Evolutionary conservation across 1,284 basidiomycete species (phyloP).

Genomic region (Irpex sp.): DNA sequence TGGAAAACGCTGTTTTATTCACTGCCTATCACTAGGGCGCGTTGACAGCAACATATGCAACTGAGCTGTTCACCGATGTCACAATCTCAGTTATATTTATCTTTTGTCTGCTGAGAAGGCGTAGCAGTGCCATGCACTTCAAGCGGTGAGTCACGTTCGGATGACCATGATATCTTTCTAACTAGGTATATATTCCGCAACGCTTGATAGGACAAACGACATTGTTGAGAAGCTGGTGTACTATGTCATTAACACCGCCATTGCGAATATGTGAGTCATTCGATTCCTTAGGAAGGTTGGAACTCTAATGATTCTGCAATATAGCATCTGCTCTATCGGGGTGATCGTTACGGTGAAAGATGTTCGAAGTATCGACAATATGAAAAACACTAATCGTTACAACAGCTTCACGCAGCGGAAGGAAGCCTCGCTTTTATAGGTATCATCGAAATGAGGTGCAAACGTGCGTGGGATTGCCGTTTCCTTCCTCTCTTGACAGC

Average conservation of each 20-base stretch:
- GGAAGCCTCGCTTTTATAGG: not conserved
- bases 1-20: not conserved
- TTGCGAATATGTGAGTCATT: not conserved
- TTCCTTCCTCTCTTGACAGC: too few species aligned
- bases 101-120: not conserved
- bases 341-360: not conserved
- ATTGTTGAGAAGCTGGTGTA: not conserved
- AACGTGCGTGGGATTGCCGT: not conserved
- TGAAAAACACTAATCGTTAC: not conserved
- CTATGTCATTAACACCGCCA: not conserved
- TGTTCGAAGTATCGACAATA: too few species aligned
- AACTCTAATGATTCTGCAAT: not conserved
- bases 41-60: not conserved
- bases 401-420: not conserved
- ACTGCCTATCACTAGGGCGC: not conserved
- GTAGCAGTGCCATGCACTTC: not conserved
- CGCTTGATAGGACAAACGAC: not conserved
- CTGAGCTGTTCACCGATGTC: not conserved
- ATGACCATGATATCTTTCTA: not conserved
- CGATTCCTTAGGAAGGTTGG: not conserved
- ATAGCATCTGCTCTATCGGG: not conserved
- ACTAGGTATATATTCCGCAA: not conserved
- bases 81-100: not conserved
- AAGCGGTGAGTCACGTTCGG: not conserved
- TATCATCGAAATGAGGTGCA: not conserved